phyloP scores from a whole-genome alignment of 202 grass and related monocot genomes.

The Panicum hallii region DNA sequence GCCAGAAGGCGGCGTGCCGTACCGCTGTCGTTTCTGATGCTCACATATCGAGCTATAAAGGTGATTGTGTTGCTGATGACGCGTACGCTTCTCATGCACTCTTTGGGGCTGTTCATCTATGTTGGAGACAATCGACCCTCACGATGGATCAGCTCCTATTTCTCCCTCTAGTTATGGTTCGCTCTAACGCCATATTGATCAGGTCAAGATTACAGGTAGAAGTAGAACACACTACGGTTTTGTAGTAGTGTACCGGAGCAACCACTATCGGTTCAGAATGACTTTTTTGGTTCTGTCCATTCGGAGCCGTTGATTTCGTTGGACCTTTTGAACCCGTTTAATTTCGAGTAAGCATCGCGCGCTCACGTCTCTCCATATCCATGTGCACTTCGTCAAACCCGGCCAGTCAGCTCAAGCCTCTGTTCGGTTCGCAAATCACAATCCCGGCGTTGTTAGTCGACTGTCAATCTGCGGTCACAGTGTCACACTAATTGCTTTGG shows the following conservation, averaged over 20 bases:
- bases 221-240: no score
- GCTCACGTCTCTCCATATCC: not conserved
- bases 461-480: not conserved
- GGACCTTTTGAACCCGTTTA: not conserved
- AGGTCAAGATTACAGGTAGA: no score
- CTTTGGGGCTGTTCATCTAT: no score
- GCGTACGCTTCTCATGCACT: no score
- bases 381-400: not conserved
- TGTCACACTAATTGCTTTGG: not conserved
- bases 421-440: not conserved
- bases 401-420: not conserved
- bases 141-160: no score
- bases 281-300: not conserved
- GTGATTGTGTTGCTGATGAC: not conserved
- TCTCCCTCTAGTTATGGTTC: no score
- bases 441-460: not conserved
- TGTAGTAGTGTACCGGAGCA: not conserved
- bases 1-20: conserved; percentile 10
- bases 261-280: no score
- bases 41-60: not conserved
- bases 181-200: not conserved
- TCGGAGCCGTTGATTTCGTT: not conserved
- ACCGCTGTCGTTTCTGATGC: conserved; percentile 32
- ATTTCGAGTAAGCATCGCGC: not conserved
- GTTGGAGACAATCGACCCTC: no score